phyloP scores from a whole-genome alignment of 2,329 filamentous ascomycete genomes.

The Penicillium sp. region DNA sequence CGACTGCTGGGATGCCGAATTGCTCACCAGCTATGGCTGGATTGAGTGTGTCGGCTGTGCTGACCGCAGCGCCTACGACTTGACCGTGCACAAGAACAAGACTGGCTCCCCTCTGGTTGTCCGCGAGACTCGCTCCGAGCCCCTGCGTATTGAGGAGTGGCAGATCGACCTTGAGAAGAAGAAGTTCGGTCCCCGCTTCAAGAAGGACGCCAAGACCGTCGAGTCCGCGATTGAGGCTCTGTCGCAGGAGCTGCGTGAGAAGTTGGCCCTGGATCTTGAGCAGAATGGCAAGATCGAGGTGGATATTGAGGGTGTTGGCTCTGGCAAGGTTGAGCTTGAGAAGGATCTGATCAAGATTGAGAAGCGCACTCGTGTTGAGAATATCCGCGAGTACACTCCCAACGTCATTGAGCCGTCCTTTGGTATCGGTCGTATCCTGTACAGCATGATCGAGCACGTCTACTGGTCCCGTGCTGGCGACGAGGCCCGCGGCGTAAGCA shows the following conservation, averaged over 20 bases:
- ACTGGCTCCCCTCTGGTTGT: slow-evolving; percentile 86
- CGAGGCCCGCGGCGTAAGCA: slow-evolving; percentile 79
- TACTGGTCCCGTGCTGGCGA: slow-evolving; percentile 90
- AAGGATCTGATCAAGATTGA: slow-evolving; percentile 82
- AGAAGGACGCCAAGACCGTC: slow-evolving; percentile 87
- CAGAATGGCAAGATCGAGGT: slow-evolving; percentile 74
- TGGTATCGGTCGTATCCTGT: slow-evolving; percentile 92
- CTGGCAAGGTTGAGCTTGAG: slow-evolving; percentile 75
- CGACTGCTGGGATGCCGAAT: slow-evolving; percentile 97
- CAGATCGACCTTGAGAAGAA: slow-evolving; percentile 88
- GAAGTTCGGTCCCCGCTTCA: slow-evolving; percentile 92
- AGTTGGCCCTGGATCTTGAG: slow-evolving; percentile 72
- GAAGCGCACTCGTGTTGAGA: slow-evolving; percentile 78
- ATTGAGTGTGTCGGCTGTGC: slow-evolving; percentile 98
- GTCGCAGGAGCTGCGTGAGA: slow-evolving; percentile 78
- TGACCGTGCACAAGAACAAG: slow-evolving; percentile 89
- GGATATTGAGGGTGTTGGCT: slow-evolving; percentile 67
- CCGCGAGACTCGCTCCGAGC: slow-evolving; percentile 76
- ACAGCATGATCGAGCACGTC: slow-evolving; percentile 88
- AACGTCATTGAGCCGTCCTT: slow-evolving; percentile 98
- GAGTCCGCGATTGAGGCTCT: slow-evolving; percentile 76
- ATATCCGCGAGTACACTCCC: slow-evolving; percentile 86
- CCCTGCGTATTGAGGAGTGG: slow-evolving; percentile 82
- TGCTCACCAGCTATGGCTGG: slow-evolving; percentile 91
- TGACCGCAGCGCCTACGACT: slow-evolving; percentile 90